Conservation (phyloP, 208 protist genomes). For the Wallacemonas rigidus region DNA sequence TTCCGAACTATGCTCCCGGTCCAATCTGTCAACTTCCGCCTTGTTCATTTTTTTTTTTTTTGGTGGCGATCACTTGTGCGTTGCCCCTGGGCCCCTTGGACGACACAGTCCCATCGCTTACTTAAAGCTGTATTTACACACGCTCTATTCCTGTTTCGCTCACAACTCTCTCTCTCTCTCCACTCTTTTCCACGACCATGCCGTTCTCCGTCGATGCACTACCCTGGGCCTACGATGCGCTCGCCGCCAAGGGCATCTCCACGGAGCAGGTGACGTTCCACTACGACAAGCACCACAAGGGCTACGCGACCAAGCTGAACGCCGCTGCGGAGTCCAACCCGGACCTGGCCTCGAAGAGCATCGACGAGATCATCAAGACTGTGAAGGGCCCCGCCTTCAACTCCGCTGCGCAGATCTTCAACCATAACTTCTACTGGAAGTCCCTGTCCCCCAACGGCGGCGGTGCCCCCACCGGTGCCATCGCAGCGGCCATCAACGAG, state of each 20-base stretch:
- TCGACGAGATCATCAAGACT: conserved; percentile 87
- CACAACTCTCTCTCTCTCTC: background rate
- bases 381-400: conserved; percentile 90
- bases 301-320: conserved; percentile 92
- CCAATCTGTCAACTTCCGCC: too few relatives aligned
- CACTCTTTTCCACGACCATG: conserved; percentile 29
- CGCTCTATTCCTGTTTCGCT: background rate
- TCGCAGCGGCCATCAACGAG: conserved; percentile 74
- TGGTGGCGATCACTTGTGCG: background rate
- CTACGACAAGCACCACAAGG: conserved; percentile 93
- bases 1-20: too few relatives aligned
- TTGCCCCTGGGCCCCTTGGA: background rate
- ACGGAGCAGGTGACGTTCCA: conserved; percentile 90
- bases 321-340: conserved; percentile 66
- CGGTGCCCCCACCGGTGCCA: conserved; percentile 56
- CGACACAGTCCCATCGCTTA: background rate
- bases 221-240: conserved; percentile 73
- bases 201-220: conserved; percentile 75
- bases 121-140: background rate
- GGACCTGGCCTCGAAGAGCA: conserved; percentile 56
- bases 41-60: conserved; percentile 9
- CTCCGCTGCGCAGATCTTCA: conserved; percentile 92
- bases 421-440: conserved; percentile 96
- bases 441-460: conserved; percentile 71
- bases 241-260: conserved; percentile 84